Evolutionary conservation across 768 basidiomycete species (phyloP).

Genomic region (Boletus huronensis): DNA sequence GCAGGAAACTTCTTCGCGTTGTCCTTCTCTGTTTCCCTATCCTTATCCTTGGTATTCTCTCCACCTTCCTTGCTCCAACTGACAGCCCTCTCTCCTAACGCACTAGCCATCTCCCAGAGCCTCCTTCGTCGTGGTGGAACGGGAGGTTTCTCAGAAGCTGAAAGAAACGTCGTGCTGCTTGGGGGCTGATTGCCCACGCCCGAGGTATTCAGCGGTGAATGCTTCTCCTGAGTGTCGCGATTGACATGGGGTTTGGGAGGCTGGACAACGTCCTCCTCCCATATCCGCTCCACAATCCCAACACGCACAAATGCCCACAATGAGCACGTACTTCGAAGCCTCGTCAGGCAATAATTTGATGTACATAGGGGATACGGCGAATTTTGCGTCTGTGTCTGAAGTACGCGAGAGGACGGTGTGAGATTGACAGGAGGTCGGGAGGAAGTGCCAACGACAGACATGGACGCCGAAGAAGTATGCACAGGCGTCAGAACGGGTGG

Average conservation of each 20-base stretch:
- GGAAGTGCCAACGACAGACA: constrained; percentile 27
- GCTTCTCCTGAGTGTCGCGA: not conserved
- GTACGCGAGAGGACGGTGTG: constrained; percentile 45
- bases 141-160: constrained; percentile 47
- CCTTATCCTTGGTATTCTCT: constrained; percentile 28
- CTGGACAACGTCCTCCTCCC: constrained; percentile 71
- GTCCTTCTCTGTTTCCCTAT: constrained; percentile 33
- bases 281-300: constrained; percentile 78
- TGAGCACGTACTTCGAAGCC: constrained; percentile 83
- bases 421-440: constrained; percentile 19
- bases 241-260: constrained; percentile 25
- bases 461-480: constrained; percentile 31
- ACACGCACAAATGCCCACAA: constrained; percentile 87
- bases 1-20: constrained; percentile 14
- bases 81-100: constrained; percentile 54
- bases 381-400: constrained; percentile 22
- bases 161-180: not conserved
- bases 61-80: constrained; percentile 48
- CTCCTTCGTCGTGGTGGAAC: constrained; percentile 61
- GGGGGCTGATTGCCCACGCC: constrained; percentile 1
- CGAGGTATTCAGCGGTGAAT: not conserved
- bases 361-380: constrained; percentile 67
- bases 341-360: constrained; percentile 80
- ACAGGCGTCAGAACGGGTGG: constrained; percentile 21
- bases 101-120: constrained; percentile 67